Percentiles rank a stretch among this genome's conserved stretches.
These are phyloP conservation scores for Candida germanica DNA, from an alignment of 805 yeast species.

Conservation along the genomic window DNA sequence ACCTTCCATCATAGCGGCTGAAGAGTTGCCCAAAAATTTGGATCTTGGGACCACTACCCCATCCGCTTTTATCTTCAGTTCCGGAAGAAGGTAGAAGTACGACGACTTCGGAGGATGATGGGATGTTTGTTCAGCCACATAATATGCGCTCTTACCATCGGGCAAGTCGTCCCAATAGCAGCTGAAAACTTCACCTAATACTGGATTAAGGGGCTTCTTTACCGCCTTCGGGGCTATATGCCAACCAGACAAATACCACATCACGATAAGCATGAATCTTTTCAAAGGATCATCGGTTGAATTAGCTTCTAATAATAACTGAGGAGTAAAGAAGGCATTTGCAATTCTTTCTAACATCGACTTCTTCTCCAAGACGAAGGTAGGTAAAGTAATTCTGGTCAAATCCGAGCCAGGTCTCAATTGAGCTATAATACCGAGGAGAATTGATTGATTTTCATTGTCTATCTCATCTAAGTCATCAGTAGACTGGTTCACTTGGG, in stretches of 20 bases:
- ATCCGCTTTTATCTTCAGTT: conserved; percentile 75
- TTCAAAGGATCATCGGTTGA: conserved; percentile 52
- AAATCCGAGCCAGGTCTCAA: conserved; percentile 90
- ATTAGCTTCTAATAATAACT: conserved; percentile 69
- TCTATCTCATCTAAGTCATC: conserved; percentile 93
- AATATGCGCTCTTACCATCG: conserved; percentile 65
- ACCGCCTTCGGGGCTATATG: conserved; percentile 98
- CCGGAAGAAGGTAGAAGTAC: conserved; percentile 85
- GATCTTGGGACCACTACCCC: conserved; percentile 88
- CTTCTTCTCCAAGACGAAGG: conserved; percentile 91
- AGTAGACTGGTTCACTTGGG: conserved; percentile 11
- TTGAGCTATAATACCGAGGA: conserved; percentile 85
- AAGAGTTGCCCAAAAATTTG: conserved; percentile 87
- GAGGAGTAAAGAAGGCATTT: conserved; percentile 80
- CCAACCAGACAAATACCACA: conserved; percentile 96
- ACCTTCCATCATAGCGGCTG: conserved; percentile 98
- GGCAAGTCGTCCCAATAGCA: conserved; percentile 90
- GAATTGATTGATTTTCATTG: conserved; percentile 81
- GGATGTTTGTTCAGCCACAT: conserved; percentile 90
- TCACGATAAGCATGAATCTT: conserved; percentile 70
- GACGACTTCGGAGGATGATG: conserved; percentile 99
- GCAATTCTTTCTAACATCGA: conserved; percentile 96
- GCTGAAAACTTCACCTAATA: conserved; percentile 84
- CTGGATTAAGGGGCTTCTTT: conserved; percentile 94
- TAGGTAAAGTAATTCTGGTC: conserved; percentile 88